Conservation (phyloP, 2,329 filamentous ascomycete genomes). For the Ascochyta rabiei region DNA sequence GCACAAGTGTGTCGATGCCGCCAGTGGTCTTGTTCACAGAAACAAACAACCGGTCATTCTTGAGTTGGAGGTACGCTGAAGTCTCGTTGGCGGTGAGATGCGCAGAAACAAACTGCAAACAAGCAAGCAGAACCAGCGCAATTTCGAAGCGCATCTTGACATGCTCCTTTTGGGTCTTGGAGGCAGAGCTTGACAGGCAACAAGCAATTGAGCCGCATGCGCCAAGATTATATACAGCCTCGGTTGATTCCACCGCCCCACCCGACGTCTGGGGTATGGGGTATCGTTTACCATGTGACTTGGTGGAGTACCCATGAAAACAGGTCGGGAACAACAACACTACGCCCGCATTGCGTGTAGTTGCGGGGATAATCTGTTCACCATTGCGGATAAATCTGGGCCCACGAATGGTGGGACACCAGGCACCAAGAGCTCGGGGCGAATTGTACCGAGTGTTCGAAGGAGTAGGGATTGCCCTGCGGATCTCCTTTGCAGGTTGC, state of each 20-base stretch:
- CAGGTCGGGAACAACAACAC: neutral
- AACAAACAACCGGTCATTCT: conserved; percentile 14
- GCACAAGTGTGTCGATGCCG: neutral
- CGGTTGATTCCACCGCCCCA: neutral
- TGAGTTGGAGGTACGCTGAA: conserved; percentile 9
- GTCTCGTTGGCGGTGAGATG: conserved; percentile 13
- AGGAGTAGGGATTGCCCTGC: no score
- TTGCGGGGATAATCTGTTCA: neutral
- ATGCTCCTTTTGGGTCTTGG: no score
- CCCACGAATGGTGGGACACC: neutral
- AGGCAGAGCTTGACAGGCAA: neutral
- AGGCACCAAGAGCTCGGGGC: neutral
- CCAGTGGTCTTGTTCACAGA: conserved; percentile 2
- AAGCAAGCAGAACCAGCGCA: neutral
- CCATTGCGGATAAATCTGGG: neutral
- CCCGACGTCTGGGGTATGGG: conserved; percentile 2
- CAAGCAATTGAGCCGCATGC: neutral
- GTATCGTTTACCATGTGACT: neutral
- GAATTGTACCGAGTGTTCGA: neutral
- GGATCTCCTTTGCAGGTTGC: no score
- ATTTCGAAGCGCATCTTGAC: neutral
- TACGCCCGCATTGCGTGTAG: neutral
- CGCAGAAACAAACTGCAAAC: neutral
- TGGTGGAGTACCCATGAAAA: neutral
- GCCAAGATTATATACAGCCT: conserved; percentile 4